Evolutionary conservation across 192 early-diverging fungal species (phyloP), one percentile per base, ranked within the genome.

Genomic region (Linnemannia schmuckeri): DNA sequence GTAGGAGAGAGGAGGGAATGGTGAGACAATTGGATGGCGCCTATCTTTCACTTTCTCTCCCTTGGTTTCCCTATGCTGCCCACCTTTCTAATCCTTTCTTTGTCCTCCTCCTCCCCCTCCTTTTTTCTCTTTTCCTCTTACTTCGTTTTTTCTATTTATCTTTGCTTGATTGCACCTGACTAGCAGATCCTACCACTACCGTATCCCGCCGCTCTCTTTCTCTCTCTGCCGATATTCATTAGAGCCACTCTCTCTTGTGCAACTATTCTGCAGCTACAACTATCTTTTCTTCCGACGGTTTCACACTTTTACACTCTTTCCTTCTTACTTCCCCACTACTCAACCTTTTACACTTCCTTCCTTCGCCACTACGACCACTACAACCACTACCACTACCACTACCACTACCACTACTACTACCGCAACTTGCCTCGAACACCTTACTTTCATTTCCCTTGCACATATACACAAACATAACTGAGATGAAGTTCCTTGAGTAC

Each of bases 401-500:
- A 20, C 49, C 40, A 6, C 69, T 42, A 42, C 70, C 40, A 40
- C 49, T 4, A 27, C n/a, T 22, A 49, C 57, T 37, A 20, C 49
- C 40, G 1, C 69, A 40, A 42, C 70, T 42, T 37, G 10, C 38
- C 40, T 37, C 37, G 37, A 37, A 37, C 37, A 37, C 37, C 37
- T 37, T 37, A 37, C 37, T 30, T 20, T 38, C 52, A 20, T 37
- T 70, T 15, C 8, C 27, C 37, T 46, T 13, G 9, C 44, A 46
- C 12, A 46, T 12, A 46, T 13, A 47, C 74, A n/a, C 38, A 20
- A 0, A 38, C 10, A 85, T 70, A 35, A 97, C 97, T 96, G 97
- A 98, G 90, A 98, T 98, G 97, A 98, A 98, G 90, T 98, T 96
- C 73, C 93, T 98, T 69, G 96, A 96, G 72, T 92, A 93, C 76